Base-by-base conservation (phyloP, 176 grass and related monocot species). In the Dactylis glomerata region DNA sequence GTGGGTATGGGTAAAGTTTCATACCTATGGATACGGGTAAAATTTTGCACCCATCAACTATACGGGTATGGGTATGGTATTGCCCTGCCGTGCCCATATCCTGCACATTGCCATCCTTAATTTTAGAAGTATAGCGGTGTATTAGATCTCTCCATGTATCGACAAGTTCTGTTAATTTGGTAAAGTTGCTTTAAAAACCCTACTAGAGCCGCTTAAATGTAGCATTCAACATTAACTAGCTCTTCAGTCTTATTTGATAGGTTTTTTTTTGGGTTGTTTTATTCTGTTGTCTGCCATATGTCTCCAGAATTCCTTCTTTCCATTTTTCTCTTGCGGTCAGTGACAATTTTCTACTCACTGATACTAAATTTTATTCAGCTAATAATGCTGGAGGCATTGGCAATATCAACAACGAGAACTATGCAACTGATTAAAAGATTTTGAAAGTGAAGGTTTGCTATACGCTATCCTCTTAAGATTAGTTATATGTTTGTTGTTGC, bases 401-500 rank as follows among this genome's bases (percentile, higher is more conserved):
- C 67, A 90, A 78, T 87, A 81, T 88, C 68, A 89, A 85, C 66
- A 82, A 36, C 12, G 89, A 86, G 46, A 91, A 65, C 88, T 75
- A 79, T 37, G 75, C 72, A 62, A 76, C 65, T 32, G 89, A 94
- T 71, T 79, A 83, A 81, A 94, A 90, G 68, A n/a, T n/a, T n/a
- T n/a, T n/a, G n/a, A 70, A 81, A 75, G 89, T 97, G 59, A 97
- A 94, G 94, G 92, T 90, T 84, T 91, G 51, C 26, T 68, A 59
- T 46, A 68, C 1, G 34, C 12, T 38, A 80, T 55, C 42, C 14
- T 70, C 14, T 61, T 58, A 28, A 13, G 64, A 31, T 31, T n/a
- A n/a, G n/a, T n/a, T n/a, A n/a, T n/a, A n/a, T n/a, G n/a, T n/a
- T n/a, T n/a, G 14, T 49, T 49, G 46, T 16, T 49, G 9, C n/a